phyloP scores from a whole-genome alignment of 495 filamentous ascomycete genomes.

The Penicillium maclennaniae region DNA sequence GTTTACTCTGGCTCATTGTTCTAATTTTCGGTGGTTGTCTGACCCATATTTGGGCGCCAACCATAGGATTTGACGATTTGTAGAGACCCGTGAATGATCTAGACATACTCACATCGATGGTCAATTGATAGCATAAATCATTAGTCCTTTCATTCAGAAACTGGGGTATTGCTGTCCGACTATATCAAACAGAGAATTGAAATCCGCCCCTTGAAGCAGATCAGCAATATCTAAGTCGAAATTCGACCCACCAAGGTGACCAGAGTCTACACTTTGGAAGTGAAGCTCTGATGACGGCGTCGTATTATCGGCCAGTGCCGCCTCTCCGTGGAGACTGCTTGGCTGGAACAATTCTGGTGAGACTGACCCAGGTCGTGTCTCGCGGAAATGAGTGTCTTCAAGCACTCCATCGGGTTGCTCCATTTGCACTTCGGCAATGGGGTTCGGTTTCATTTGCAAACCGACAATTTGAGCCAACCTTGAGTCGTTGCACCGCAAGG shows the following conservation, averaged over 20 bases:
- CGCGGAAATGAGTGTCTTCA: neutral
- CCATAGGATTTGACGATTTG: no score
- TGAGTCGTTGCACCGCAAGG: neutral
- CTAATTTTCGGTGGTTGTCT: no score
- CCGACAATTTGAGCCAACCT: neutral
- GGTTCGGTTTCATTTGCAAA: no score
- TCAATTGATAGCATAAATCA: neutral
- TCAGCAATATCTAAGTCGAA: conserved; percentile 40
- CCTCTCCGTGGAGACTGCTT: neutral
- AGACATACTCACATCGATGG: neutral
- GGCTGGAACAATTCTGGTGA: neutral
- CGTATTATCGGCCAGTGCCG: neutral
- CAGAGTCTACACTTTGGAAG: conserved; percentile 10
- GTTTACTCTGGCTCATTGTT: no score
- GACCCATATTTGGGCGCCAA: no score
- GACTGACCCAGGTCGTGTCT: neutral
- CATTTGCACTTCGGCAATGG: neutral
- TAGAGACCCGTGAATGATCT: neutral
- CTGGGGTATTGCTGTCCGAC: conserved; percentile 37
- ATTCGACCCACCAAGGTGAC: conserved; percentile 18
- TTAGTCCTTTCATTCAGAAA: conserved; percentile 14
- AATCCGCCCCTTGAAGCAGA: conserved; percentile 34
- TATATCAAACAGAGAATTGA: conserved; percentile 38
- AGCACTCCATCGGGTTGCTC: neutral
- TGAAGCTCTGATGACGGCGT: conserved; percentile 4